Conservation (phyloP, 495 filamentous ascomycete species). For the Podospora conica region DNA sequence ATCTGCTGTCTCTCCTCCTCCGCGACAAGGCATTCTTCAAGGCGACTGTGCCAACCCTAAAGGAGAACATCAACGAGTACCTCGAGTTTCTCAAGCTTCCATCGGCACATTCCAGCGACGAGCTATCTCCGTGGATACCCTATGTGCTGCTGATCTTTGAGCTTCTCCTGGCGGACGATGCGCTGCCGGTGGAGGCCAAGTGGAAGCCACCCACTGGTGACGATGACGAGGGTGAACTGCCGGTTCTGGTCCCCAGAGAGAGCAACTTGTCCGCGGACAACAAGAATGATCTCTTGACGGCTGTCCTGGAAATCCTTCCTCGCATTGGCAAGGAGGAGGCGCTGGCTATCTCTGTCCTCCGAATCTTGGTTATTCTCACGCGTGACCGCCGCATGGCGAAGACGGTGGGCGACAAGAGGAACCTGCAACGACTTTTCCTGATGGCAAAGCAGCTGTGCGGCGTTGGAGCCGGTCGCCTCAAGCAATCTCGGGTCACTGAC, state of each 20-base stretch:
- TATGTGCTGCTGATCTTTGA: constrained; percentile 87
- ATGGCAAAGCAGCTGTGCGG: constrained; percentile 89
- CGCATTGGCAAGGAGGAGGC: constrained; percentile 79
- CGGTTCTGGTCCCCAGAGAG: constrained; percentile 54
- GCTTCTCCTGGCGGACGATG: constrained; percentile 79
- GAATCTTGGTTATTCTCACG: constrained; percentile 87
- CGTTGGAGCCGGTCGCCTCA: constrained; percentile 65
- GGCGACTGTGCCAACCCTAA: constrained; percentile 66
- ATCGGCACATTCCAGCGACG: constrained; percentile 59
- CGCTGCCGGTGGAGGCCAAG: constrained; percentile 65
- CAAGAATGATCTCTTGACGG: constrained; percentile 62
- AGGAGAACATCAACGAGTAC: constrained; percentile 68
- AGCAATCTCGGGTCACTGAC: constrained; percentile 50
- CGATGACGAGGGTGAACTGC: constrained; percentile 47
- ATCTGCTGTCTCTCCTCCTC: constrained; percentile 82
- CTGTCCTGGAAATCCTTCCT: constrained; percentile 74
- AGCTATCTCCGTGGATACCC: constrained; percentile 84
- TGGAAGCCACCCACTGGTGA: constrained; percentile 62
- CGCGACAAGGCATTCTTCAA: constrained; percentile 77
- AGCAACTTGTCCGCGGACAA: constrained; percentile 60
- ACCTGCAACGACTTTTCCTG: constrained; percentile 82
- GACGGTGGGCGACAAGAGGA: constrained; percentile 75
- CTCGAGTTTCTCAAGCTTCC: constrained; percentile 73
- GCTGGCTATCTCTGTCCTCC: constrained; percentile 73
- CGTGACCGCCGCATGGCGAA: constrained; percentile 67